Evolutionary conservation across 306 rosid species (phyloP), one percentile per base, ranked within the genome.

Genomic region (Glycine tomentella): DNA sequence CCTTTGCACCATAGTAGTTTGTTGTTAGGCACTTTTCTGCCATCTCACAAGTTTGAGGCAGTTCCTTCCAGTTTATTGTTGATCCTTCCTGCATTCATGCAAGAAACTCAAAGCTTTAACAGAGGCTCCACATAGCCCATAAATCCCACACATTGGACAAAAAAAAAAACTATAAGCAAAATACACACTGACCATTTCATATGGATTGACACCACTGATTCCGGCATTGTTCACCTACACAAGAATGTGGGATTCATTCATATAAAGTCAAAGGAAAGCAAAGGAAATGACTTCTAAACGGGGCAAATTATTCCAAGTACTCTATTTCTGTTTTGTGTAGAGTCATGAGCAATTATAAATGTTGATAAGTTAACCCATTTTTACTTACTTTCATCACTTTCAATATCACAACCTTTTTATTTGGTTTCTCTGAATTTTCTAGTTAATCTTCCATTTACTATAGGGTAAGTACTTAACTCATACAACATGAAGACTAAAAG

Each of bases 171-270:
- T 34, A 34, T 34, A 34, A 3, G 4, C 3, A 3, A 34, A 3
- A 34, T 4, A 34, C 0, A 34, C 38, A 34, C 38, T 34, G 31
- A 25, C 31, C 31, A 25, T 25, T 25, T 25, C 31, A 25, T 25
- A 25, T 25, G 31, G 31, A 25, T 1, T 25, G 31, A 25, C 80
- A 62, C 86, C 83, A 31, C 25, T 13, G 6, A 78, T 65, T 65
- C 65, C 86, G 33, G 80, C 86, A 78, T 83, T 78, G 72, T 83
- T 83, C 74, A 83, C 83, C 86, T 34, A 4, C 38, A 34, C 38
- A 34, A 34, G 38, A 34, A 34, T 34, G 3, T 3, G 38, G 38
- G 4, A 34, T 34, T 34, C 4, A 4, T 34, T 34, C 38, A 34
- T 34, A 34, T 34, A 3, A 3, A 34, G 38, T 4, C 3, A 34